phyloP scores from a whole-genome alignment of 2,329 filamentous ascomycete genomes.

The Aureobasidium subglaciale region DNA sequence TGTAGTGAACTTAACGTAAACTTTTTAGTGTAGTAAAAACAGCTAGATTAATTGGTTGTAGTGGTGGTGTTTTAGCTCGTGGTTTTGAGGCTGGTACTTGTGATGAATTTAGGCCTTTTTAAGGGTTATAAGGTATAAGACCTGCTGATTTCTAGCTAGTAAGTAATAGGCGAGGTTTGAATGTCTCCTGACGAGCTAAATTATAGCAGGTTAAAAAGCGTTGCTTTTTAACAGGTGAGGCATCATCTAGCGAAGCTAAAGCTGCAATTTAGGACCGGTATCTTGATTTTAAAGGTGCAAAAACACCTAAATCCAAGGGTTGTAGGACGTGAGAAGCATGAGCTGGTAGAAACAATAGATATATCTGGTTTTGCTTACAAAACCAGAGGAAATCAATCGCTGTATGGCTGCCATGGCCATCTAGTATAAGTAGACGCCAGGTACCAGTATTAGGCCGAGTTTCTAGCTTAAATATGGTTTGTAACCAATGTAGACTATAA shows the following conservation, averaged over 20 bases:
- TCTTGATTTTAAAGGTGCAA: background rate
- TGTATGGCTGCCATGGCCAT: background rate
- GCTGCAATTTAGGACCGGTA: background rate
- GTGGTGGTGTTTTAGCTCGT: background rate
- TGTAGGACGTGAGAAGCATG: background rate
- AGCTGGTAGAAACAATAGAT: background rate
- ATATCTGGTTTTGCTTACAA: background rate
- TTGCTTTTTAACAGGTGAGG: background rate
- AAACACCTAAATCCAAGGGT: background rate
- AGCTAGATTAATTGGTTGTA: background rate
- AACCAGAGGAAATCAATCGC: background rate
- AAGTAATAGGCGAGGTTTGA: background rate
- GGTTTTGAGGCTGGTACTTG: background rate
- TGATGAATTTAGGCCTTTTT: background rate
- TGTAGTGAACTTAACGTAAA: background rate
- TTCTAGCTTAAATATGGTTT: background rate
- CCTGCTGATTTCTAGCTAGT: background rate
- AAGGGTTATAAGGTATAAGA: background rate
- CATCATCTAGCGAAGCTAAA: background rate
- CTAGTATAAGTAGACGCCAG: background rate
- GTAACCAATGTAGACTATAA: background rate
- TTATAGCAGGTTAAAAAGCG: background rate
- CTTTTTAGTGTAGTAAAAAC: background rate
- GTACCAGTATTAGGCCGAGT: background rate
- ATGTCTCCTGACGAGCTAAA: background rate